Evolutionary conservation across 345 rosid species (phyloP), one percentile per base, ranked within the genome.

Genomic region (Camelina hispida): DNA sequence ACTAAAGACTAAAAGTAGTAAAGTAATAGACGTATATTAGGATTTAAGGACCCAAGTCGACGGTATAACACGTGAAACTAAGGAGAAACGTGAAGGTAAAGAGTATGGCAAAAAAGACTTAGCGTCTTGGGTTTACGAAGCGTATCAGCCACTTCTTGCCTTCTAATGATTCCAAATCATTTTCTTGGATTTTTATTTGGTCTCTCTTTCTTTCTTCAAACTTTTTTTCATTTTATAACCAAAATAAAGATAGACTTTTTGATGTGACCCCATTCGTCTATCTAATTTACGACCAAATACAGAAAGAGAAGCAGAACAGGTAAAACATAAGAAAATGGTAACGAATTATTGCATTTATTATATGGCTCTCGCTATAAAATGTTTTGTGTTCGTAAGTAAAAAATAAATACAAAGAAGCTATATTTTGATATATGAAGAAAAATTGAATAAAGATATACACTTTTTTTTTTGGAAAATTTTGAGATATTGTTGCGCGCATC

Each of bases 401-500:
- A 28, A 28, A 28, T 28, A 28, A 69, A 57, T 64, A 64, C 72
- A 77, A 77, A 77, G 17, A 47, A 71, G 42, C 35, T 62, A 46
- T 71, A 68, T 34, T 12, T 28, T 66, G 67, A 56, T 16, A 52
- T 70, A 64, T 63, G 37, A 54, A 69, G 53, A 58, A 25, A 18
- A 40, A 63, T 64, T 66, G 73, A 75, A 67, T 68, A 77, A 70
- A 70, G 71, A 77, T 77, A 64, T 77, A 77, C 76, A 77, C 32
- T 48, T 28, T 67, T 47, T 47, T 66, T 11, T 12, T 13, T 18
- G 54, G 52, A 70, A 76, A 77, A 56, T 23, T 35, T 44, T 34
- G 4, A 2, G 22, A 59, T 46, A 34, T 32, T 46, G 70, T 66
- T 62, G 80, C 0, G 69, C 58, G 69, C 64, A 76, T 34, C 66